A percentile compares a stretch with the other conserved stretches of the same genome.
Conservation (phyloP, 2,329 filamentous ascomycete genomes). For the Penicillium sp. region DNA sequence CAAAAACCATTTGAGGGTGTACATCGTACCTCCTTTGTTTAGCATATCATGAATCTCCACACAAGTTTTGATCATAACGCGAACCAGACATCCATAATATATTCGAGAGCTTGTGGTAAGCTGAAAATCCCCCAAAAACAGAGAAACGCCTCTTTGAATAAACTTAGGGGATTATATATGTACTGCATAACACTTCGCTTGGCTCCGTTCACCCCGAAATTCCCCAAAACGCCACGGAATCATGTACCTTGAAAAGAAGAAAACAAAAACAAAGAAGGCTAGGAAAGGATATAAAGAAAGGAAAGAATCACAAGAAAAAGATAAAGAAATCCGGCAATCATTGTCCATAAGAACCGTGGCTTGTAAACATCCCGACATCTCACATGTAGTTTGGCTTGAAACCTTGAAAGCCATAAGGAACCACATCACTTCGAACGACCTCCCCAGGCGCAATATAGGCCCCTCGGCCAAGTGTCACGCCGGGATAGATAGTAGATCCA, state of each 20-base stretch:
- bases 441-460: constrained; percentile 48
- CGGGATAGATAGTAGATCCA: constrained; percentile 58
- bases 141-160: neutral
- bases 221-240: constrained; percentile 1
- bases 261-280: neutral
- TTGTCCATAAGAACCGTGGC: neutral
- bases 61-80: neutral
- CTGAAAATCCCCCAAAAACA: neutral
- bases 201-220: neutral
- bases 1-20: neutral
- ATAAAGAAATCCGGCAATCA: neutral
- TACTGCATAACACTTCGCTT: constrained; percentile 9
- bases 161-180: constrained; percentile 5
- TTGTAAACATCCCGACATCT: constrained; percentile 8
- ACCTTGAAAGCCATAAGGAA: constrained; percentile 44
- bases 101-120: neutral
- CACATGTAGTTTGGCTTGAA: constrained; percentile 44
- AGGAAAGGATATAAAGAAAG: neutral
- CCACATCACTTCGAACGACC: constrained; percentile 45
- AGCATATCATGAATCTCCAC: neutral
- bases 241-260: constrained; percentile 1
- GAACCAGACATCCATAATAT: neutral
- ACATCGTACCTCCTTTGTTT: neutral
- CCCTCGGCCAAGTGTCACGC: constrained; percentile 43
- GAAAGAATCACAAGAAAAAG: neutral